phyloP scores from a whole-genome alignment of 805 yeast species.

The Candida xiaguanensis region DNA sequence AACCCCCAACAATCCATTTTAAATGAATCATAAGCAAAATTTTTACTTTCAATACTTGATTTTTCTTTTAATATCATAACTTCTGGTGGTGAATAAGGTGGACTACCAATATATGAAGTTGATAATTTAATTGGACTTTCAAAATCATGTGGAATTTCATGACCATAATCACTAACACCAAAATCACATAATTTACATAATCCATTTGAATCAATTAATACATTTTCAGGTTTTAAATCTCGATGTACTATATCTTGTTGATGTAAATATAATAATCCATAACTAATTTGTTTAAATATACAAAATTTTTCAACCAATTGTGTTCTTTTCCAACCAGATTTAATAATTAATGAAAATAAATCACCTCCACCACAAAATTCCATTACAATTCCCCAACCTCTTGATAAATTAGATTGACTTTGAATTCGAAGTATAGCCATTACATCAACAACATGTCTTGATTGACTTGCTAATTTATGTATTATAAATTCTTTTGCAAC shows the following conservation, averaged over 20 bases:
- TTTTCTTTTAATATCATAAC: slow-evolving; percentile 50
- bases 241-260: slow-evolving; percentile 65
- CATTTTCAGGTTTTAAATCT: slow-evolving; percentile 74
- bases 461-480: slow-evolving; percentile 50
- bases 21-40: slow-evolving; percentile 57
- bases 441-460: slow-evolving; percentile 59
- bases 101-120: slow-evolving; percentile 65
- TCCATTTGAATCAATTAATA: slow-evolving; percentile 57
- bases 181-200: slow-evolving; percentile 69
- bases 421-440: slow-evolving; percentile 55
- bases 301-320: slow-evolving; percentile 55
- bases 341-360: slow-evolving; percentile 50
- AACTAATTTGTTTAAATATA: slow-evolving; percentile 62
- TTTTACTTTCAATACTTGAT: slow-evolving; percentile 27
- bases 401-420: slow-evolving; percentile 46
- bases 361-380: slow-evolving; percentile 64
- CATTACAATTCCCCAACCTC: slow-evolving; percentile 78
- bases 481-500: slow-evolving; percentile 63
- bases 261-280: slow-evolving; percentile 62
- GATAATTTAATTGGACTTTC: slow-evolving; percentile 35
- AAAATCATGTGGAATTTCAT: slow-evolving; percentile 49
- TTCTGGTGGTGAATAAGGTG: slow-evolving; percentile 81
- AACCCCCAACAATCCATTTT: slow-evolving; percentile 71
- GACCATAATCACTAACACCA: slow-evolving; percentile 69
- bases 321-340: slow-evolving; percentile 57